phyloP scores from a whole-genome alignment of 495 filamentous ascomycete genomes.

The Articulospora tetracladia region DNA sequence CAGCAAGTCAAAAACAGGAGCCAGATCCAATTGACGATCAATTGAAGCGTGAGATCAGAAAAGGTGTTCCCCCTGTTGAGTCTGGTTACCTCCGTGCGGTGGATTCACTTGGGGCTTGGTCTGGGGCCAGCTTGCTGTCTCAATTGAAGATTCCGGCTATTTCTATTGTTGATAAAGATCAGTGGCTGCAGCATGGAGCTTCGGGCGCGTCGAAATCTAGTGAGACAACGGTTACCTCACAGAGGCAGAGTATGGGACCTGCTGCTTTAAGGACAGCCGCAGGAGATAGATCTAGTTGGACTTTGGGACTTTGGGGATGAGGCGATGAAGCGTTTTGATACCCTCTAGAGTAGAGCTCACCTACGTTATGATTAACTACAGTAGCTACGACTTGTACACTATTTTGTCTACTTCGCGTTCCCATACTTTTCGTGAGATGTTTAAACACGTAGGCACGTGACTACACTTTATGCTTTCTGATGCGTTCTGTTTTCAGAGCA shows the following conservation, averaged over 20 bases:
- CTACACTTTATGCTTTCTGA: neutral
- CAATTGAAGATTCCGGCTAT: conserved; percentile 74
- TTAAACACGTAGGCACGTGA: neutral
- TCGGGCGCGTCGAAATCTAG: conserved; percentile 62
- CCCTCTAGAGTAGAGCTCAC: neutral
- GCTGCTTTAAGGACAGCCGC: conserved; percentile 33
- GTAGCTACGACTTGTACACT: too few species aligned
- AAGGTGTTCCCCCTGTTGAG: conserved; percentile 39
- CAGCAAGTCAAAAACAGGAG: conserved; percentile 44
- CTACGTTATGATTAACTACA: too few species aligned
- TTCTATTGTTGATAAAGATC: conserved; percentile 81
- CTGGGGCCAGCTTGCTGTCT: conserved; percentile 77
- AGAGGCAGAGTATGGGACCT: conserved; percentile 57
- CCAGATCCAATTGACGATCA: conserved; percentile 62
- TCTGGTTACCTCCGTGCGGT: conserved; percentile 66
- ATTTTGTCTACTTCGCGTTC: too few species aligned
- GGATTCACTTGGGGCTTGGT: conserved; percentile 84
- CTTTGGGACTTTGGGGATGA: conserved; percentile 74
- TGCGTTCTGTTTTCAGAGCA: too few species aligned
- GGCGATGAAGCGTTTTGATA: neutral
- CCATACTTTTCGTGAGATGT: too few species aligned
- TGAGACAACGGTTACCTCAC: conserved; percentile 52
- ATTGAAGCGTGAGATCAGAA: conserved; percentile 47
- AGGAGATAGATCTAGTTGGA: conserved; percentile 68
- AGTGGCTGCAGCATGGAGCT: conserved; percentile 73